Evolutionary conservation across 768 basidiomycete species (phyloP).

Genomic region (Panus rudis): DNA sequence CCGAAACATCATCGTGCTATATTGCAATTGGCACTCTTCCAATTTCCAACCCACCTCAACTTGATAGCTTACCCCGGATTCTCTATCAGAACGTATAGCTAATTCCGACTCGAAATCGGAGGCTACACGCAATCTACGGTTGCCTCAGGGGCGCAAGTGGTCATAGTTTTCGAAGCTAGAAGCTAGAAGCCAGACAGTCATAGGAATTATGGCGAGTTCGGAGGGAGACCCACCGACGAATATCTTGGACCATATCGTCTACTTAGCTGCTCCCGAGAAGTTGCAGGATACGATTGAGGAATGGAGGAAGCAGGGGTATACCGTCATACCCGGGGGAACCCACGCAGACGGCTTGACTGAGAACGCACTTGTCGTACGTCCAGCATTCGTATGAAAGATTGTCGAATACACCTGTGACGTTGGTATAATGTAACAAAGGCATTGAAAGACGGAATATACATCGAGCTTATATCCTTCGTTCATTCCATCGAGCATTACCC

Average conservation of each 20-base stretch:
- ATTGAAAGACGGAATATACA: slow-evolving; percentile 50
- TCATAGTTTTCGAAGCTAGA: background rate
- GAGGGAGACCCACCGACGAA: slow-evolving; percentile 27
- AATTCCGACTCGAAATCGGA: too few species aligned
- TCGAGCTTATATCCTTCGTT: slow-evolving; percentile 66
- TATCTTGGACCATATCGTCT: slow-evolving; percentile 62
- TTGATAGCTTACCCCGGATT: background rate
- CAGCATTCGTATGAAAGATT: slow-evolving; percentile 1
- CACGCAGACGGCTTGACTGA: slow-evolving; percentile 57
- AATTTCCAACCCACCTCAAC: background rate
- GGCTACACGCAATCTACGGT: too few species aligned
- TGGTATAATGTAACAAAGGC: slow-evolving; percentile 28
- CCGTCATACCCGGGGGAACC: slow-evolving; percentile 60
- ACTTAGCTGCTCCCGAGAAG: slow-evolving; percentile 60
- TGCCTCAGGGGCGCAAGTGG: background rate
- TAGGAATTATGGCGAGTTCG: too few species aligned
- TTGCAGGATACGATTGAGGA: slow-evolving; percentile 42
- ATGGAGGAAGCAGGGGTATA: slow-evolving; percentile 55
- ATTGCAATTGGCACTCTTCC: too few species aligned
- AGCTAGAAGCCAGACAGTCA: background rate
- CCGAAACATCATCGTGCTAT: too few species aligned
- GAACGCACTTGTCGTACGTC: slow-evolving; percentile 56
- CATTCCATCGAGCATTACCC: slow-evolving; percentile 49
- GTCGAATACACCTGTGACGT: background rate
- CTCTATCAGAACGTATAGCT: background rate